These are phyloP conservation scores for Leavenworthia alabamica DNA, from an alignment of 345 rosid genomes.

Conservation along the genomic window DNA sequence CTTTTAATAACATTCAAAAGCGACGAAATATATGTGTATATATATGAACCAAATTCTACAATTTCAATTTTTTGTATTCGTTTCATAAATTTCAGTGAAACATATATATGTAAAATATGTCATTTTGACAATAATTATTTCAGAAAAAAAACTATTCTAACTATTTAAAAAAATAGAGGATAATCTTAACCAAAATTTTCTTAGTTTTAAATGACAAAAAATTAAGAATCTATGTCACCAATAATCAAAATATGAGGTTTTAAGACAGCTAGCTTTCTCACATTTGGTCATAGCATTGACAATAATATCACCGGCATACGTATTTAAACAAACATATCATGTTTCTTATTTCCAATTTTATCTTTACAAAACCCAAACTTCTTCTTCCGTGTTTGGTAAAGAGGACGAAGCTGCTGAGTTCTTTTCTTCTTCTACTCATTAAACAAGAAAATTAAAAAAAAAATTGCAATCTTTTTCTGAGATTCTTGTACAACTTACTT, in stretches of 20 bases:
- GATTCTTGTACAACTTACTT: conserved; percentile 6
- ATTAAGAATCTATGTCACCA: not conserved
- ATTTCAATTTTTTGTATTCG: too few species aligned
- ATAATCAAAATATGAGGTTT: conserved; percentile 30
- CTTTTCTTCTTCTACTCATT: not conserved
- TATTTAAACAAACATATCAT: conserved; percentile 16
- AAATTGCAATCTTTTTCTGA: conserved; percentile 3
- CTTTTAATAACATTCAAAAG: too few species aligned
- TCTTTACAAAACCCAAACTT: not conserved
- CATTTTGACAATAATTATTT: too few species aligned
- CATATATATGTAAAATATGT: too few species aligned
- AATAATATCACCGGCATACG: conserved; percentile 22
- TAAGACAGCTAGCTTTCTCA: conserved; percentile 31
- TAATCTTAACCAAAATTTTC: too few species aligned
- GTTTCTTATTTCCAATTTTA: not conserved
- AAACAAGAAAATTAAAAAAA: not conserved
- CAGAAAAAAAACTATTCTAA: too few species aligned
- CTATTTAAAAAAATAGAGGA: too few species aligned
- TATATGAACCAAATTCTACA: too few species aligned
- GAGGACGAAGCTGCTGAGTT: conserved; percentile 11
- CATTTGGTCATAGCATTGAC: conserved; percentile 35
- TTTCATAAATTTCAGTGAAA: too few species aligned
- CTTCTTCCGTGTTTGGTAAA: conserved; percentile 16
- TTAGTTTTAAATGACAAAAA: not conserved
- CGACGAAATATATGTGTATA: too few species aligned